These are phyloP conservation scores for Xylaria multiplex DNA, from an alignment of 2,329 filamentous ascomycete species.

Conservation along the genomic window DNA sequence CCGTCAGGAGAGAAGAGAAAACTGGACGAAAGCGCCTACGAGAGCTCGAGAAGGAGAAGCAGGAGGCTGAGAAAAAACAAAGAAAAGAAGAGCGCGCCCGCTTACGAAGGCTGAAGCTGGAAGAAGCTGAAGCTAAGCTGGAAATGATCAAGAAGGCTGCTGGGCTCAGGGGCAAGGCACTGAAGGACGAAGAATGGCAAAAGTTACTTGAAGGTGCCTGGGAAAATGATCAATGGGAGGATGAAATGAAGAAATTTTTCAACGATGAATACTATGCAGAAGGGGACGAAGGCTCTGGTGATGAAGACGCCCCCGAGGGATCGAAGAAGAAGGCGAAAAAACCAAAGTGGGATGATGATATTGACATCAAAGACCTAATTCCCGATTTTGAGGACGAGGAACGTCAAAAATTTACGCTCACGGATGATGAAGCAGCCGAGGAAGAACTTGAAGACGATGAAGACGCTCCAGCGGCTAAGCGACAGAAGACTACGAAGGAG, in stretches of 20 bases:
- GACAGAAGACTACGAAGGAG: slow-evolving; percentile 69
- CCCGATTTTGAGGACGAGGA: slow-evolving; percentile 82
- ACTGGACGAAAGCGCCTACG: slow-evolving; percentile 80
- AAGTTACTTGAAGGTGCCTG: slow-evolving; percentile 87
- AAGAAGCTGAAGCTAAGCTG: slow-evolving; percentile 88
- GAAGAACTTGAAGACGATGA: slow-evolving; percentile 55
- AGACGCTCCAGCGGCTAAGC: slow-evolving; percentile 59
- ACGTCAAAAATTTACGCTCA: slow-evolving; percentile 64
- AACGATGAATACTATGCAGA: slow-evolving; percentile 90
- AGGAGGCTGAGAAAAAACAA: slow-evolving; percentile 80
- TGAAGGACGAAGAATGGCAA: slow-evolving; percentile 82
- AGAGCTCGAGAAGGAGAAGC: slow-evolving; percentile 79
- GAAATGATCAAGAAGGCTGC: slow-evolving; percentile 89
- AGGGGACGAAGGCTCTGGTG: slow-evolving; percentile 70
- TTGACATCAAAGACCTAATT: slow-evolving; percentile 92
- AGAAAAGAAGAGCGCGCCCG: slow-evolving; percentile 83
- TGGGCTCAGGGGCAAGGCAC: slow-evolving; percentile 73
- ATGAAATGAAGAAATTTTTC: slow-evolving; percentile 88
- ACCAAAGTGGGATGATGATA: slow-evolving; percentile 94
- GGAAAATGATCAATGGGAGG: slow-evolving; percentile 90
- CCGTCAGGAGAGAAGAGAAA: slow-evolving; percentile 84
- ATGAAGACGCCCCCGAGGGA: slow-evolving; percentile 61
- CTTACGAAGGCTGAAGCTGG: slow-evolving; percentile 86
- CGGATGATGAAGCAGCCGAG: slow-evolving; percentile 61
- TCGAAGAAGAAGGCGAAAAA: slow-evolving; percentile 75